Percentiles rank a stretch among this genome's conserved stretches.
These are phyloP conservation scores for Claviceps sp. DNA, from an alignment of 2,329 filamentous ascomycete genomes.

Conservation along the genomic window DNA sequence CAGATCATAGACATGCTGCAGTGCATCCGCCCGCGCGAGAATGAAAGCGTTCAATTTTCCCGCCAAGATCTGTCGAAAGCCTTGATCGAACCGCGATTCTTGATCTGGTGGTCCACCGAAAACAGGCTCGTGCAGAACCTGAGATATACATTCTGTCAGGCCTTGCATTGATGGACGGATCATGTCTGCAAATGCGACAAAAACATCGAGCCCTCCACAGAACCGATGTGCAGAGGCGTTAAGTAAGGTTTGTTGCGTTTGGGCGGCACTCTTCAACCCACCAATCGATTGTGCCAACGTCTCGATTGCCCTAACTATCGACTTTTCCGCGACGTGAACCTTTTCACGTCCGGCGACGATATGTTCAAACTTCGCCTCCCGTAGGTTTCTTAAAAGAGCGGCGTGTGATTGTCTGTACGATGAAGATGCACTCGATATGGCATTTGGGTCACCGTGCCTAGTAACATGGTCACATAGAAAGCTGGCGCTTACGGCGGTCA, in stretches of 20 bases:
- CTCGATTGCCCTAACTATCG: conserved; percentile 67
- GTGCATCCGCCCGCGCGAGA: conserved; percentile 54
- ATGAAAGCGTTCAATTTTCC: conserved; percentile 66
- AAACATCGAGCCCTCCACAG: conserved; percentile 52
- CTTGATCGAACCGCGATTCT: conserved; percentile 51
- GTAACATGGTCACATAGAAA: conserved; percentile 53
- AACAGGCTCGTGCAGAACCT: conserved; percentile 69
- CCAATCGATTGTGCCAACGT: conserved; percentile 74
- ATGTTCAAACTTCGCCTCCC: conserved; percentile 76
- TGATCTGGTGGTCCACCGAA: conserved; percentile 32
- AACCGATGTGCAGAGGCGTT: conserved; percentile 20
- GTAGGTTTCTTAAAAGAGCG: conserved; percentile 50
- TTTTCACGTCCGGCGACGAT: conserved; percentile 63
- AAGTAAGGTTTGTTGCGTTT: conserved; percentile 71
- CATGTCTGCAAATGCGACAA: conserved; percentile 72
- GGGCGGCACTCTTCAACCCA: conserved; percentile 71
- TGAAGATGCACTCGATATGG: conserved; percentile 20
- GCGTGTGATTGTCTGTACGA: conserved; percentile 40
- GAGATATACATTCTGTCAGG: conserved; percentile 67
- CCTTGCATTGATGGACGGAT: conserved; percentile 85
- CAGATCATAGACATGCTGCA: conserved; percentile 61
- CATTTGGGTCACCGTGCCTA: conserved; percentile 1
- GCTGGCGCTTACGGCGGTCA: conserved; percentile 62
- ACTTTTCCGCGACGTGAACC: conserved; percentile 61
- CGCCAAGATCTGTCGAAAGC: conserved; percentile 61